These are phyloP conservation scores for Botrytis deweyae DNA, from an alignment of 2,329 filamentous ascomycete species.

Conservation along the genomic window DNA sequence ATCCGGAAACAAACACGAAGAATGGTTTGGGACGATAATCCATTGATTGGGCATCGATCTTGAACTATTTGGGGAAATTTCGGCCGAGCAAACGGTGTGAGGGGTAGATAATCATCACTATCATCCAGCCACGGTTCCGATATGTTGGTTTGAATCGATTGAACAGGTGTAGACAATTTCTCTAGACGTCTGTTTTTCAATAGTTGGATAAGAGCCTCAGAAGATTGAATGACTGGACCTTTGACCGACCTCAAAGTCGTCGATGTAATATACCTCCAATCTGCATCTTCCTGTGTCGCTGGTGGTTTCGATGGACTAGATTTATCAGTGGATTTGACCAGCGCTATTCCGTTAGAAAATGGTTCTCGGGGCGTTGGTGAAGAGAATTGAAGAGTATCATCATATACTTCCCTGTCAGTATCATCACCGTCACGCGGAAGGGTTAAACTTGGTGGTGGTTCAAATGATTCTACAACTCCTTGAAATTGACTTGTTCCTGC, in stretches of 20 bases:
- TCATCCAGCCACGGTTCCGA: conserved; percentile 27
- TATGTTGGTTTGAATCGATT: background rate
- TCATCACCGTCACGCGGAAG: conserved; percentile 22
- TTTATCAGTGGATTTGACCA: conserved; percentile 22
- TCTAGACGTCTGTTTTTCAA: too few relatives aligned
- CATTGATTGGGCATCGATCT: conserved; percentile 54
- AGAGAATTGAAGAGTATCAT: conserved; percentile 35
- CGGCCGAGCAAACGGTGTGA: conserved; percentile 50
- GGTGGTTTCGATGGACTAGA: conserved; percentile 22
- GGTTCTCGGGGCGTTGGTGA: conserved; percentile 24
- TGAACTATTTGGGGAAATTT: conserved; percentile 50
- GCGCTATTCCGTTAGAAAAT: background rate
- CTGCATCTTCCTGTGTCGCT: conserved; percentile 12
- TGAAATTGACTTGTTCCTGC: conserved; percentile 15
- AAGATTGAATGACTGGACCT: background rate
- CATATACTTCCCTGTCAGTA: conserved; percentile 32
- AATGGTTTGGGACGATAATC: conserved; percentile 47
- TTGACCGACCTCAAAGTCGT: background rate
- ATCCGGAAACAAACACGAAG: conserved; percentile 64
- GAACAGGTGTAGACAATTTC: background rate
- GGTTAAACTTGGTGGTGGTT: conserved; percentile 28
- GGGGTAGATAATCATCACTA: conserved; percentile 34
- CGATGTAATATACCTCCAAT: conserved; percentile 9
- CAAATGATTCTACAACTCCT: conserved; percentile 28
- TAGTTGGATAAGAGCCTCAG: background rate